Conservation (phyloP, 73 alveolate genomes). For the Paramecium caudatum region DNA sequence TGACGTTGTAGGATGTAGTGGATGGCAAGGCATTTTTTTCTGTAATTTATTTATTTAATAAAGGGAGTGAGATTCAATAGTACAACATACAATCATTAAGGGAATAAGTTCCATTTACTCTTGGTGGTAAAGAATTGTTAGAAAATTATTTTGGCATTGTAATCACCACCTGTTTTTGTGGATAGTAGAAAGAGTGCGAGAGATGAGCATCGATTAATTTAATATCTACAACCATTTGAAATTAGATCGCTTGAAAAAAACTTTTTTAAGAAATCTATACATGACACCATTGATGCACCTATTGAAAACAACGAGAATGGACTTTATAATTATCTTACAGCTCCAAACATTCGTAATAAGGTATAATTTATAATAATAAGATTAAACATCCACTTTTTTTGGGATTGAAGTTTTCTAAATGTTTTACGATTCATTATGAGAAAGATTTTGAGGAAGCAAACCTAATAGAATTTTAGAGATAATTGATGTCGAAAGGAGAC, state of each 20-base stretch:
- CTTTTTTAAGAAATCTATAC: slow-evolving; percentile 67
- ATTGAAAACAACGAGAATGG: slow-evolving; percentile 70
- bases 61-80: slow-evolving; percentile 71
- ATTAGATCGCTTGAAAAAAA: slow-evolving; percentile 59
- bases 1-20: slow-evolving; percentile 38
- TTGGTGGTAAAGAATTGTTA: neutral
- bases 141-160: slow-evolving; percentile 30
- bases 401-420: slow-evolving; percentile 69
- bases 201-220: slow-evolving; percentile 64
- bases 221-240: slow-evolving; percentile 67
- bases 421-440: slow-evolving; percentile 39
- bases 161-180: slow-evolving; percentile 70
- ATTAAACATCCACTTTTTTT: slow-evolving; percentile 74
- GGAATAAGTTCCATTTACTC: slow-evolving; percentile 25
- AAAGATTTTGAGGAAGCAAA: neutral
- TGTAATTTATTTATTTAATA: slow-evolving; percentile 3
- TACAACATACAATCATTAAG: slow-evolving; percentile 69
- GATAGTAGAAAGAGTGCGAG: slow-evolving; percentile 76
- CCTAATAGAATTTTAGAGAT: neutral
- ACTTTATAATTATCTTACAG: slow-evolving; percentile 68
- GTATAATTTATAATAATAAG: slow-evolving; percentile 24
- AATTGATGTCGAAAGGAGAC: neutral
- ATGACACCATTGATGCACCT: slow-evolving; percentile 40
- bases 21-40: slow-evolving; percentile 74
- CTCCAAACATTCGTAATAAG: slow-evolving; percentile 75